Percentiles rank a stretch among this genome's conserved stretches.
phyloP scores from a whole-genome alignment of 1,284 basidiomycete species.

The Fereydounia khargensis region DNA sequence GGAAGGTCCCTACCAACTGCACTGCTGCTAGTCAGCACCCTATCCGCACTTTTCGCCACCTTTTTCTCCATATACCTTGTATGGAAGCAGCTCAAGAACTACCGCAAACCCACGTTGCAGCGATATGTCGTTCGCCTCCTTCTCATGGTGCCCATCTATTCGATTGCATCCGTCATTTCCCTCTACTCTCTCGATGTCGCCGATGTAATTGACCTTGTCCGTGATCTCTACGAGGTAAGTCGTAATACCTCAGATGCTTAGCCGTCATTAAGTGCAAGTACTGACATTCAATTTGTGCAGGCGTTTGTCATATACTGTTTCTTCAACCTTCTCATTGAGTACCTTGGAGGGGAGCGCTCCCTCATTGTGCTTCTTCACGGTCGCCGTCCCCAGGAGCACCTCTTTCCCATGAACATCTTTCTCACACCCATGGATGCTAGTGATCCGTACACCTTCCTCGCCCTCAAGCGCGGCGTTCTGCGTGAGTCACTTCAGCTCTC shows the following conservation, averaged over 20 bases:
- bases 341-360: slow-evolving; percentile 88
- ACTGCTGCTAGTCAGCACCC: slow-evolving; percentile 66
- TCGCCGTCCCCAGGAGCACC: slow-evolving; percentile 77
- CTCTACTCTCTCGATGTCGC: slow-evolving; percentile 91
- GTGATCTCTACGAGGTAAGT: slow-evolving; percentile 91
- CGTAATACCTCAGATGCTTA: too few species aligned
- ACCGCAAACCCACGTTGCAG: slow-evolving; percentile 53
- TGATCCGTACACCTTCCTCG: slow-evolving; percentile 79
- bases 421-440: slow-evolving; percentile 49
- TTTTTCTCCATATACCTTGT: slow-evolving; percentile 78
- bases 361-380: slow-evolving; percentile 87
- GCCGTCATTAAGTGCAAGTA: too few species aligned
- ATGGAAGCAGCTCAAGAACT: slow-evolving; percentile 74
- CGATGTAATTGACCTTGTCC: slow-evolving; percentile 89
- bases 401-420: slow-evolving; percentile 71
- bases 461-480: slow-evolving; percentile 88
- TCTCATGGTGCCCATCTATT: slow-evolving; percentile 95
- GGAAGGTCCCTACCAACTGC: slow-evolving; percentile 61
- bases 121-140: slow-evolving; percentile 94
- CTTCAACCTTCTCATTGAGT: slow-evolving; percentile 61
- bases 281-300: too few species aligned
- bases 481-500: too few species aligned
- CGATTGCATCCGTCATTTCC: slow-evolving; percentile 83
- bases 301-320: slow-evolving; percentile 90
- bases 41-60: slow-evolving; percentile 67